Percentiles rank a stretch among this genome's conserved stretches.
These are phyloP conservation scores for Aureobasidium sp. DNA, from an alignment of 2,329 filamentous ascomycete species.

Conservation along the genomic window DNA sequence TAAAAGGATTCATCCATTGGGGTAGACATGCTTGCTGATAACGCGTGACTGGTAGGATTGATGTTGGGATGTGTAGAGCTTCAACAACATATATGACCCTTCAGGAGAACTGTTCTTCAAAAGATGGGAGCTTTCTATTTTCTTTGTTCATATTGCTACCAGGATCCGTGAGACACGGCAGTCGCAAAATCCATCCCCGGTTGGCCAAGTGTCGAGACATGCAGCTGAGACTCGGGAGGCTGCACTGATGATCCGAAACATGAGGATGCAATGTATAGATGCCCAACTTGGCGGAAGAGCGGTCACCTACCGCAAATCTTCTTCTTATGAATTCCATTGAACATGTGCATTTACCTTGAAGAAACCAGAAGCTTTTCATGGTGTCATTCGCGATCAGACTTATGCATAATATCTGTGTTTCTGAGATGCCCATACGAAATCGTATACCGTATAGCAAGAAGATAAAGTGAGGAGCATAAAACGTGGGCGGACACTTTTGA, in stretches of 20 bases:
- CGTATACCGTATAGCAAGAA: not conserved
- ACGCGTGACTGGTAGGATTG: not conserved
- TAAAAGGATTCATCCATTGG: not conserved
- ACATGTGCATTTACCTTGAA: too few species aligned
- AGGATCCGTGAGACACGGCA: not conserved
- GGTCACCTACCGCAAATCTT: not conserved
- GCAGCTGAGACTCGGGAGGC: slow-evolving; percentile 12
- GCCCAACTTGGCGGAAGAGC: not conserved
- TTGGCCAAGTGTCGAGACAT: slow-evolving; percentile 9
- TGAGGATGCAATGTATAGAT: not conserved
- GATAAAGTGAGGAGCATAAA: not conserved
- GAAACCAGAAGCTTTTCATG: too few species aligned
- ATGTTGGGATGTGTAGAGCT: too few species aligned
- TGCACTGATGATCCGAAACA: not conserved
- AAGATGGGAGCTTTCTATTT: not conserved
- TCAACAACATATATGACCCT: not conserved
- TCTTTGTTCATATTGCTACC: slow-evolving; percentile 10
- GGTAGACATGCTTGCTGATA: not conserved
- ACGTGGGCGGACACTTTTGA: too few species aligned
- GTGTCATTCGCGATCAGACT: not conserved
- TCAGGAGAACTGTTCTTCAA: not conserved
- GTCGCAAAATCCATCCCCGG: not conserved
- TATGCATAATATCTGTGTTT: too few species aligned
- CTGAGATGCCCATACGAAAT: not conserved
- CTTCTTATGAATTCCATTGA: too few species aligned